Conservation (phyloP, 305 asterid species). For the Salvia sclarea region DNA sequence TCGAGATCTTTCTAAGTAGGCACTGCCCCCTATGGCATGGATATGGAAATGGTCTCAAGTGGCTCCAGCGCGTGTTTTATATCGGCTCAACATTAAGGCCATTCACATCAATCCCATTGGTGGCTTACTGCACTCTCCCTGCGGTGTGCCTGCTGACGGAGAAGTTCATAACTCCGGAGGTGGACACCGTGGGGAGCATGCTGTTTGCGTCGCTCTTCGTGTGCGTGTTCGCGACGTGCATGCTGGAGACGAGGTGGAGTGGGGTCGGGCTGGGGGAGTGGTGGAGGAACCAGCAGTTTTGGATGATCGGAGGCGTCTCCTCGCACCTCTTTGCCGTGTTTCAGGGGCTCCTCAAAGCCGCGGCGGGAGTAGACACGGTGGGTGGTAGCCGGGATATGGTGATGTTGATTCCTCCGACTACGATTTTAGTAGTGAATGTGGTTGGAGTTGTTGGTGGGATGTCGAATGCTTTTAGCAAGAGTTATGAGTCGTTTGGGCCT, state of each 20-base stretch:
- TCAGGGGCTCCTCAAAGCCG: conserved; percentile 66
- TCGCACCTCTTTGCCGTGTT: conserved; percentile 73
- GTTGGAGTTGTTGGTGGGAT: conserved; percentile 77
- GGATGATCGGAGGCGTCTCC: conserved; percentile 40
- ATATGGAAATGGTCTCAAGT: conserved; percentile 57
- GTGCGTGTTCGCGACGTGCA: conserved; percentile 61
- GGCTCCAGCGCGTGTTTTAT: conserved; percentile 13
- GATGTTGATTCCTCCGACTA: conserved; percentile 74
- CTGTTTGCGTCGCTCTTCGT: conserved; percentile 53
- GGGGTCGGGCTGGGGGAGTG: conserved; percentile 79
- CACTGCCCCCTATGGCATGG: conserved; percentile 77
- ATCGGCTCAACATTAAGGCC: conserved; percentile 21
- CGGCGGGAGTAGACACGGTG: conserved; percentile 43
- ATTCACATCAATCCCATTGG: conserved; percentile 61
- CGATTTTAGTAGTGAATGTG: conserved; percentile 61
- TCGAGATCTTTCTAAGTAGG: conserved; percentile 69
- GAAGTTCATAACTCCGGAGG: conserved; percentile 81
- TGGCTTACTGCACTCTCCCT: conserved; percentile 71
- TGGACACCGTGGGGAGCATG: conserved; percentile 62
- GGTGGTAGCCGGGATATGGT: conserved; percentile 58
- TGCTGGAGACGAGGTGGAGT: conserved; percentile 79
- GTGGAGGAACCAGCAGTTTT: conserved; percentile 76
- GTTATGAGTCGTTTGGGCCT: conserved; percentile 70
- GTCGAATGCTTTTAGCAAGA: conserved; percentile 61
- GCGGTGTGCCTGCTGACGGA: conserved; percentile 76